Evolutionary conservation across 306 rosid genomes (phyloP).

Genomic region (Trifolium dubium): DNA sequence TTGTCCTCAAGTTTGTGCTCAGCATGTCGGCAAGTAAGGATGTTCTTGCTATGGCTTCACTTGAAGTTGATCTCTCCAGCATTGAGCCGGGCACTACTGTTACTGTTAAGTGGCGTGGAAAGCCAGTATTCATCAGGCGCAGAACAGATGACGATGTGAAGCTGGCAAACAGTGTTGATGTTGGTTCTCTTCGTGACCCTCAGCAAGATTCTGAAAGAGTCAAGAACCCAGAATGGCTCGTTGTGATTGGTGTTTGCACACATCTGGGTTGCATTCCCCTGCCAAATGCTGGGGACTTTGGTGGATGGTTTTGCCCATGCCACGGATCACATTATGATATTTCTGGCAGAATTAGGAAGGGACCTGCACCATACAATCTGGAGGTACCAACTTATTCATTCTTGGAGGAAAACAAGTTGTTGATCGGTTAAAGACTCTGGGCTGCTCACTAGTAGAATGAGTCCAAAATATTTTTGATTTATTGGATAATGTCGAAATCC

Average conservation of each 20-base stretch:
- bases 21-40: conserved; percentile 95
- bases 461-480: conserved; percentile 37
- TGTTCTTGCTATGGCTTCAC: conserved; percentile 86
- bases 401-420: conserved; percentile 69
- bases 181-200: conserved; percentile 80
- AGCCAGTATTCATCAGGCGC: conserved; percentile 89
- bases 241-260: conserved; percentile 86
- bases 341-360: conserved; percentile 86
- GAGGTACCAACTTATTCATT: conserved; percentile 84
- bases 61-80: conserved; percentile 86
- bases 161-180: conserved; percentile 76
- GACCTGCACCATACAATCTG: conserved; percentile 88
- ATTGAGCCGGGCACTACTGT: conserved; percentile 82
- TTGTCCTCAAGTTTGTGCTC: conserved; percentile 80
- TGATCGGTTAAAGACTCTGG: conserved; percentile 66
- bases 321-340: conserved; percentile 89
- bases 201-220: conserved; percentile 75
- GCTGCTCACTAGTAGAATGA: conserved; percentile 23
- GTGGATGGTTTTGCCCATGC: conserved; percentile 95
- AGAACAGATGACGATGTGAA: conserved; percentile 78
- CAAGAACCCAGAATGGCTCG: conserved; percentile 84
- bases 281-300: conserved; percentile 89
- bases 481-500: conserved; percentile 63
- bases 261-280: conserved; percentile 91
- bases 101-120: conserved; percentile 92